These are phyloP conservation scores for Sambucus nigra DNA, from an alignment of 129 eudicot genomes.

Conservation along the genomic window DNA sequence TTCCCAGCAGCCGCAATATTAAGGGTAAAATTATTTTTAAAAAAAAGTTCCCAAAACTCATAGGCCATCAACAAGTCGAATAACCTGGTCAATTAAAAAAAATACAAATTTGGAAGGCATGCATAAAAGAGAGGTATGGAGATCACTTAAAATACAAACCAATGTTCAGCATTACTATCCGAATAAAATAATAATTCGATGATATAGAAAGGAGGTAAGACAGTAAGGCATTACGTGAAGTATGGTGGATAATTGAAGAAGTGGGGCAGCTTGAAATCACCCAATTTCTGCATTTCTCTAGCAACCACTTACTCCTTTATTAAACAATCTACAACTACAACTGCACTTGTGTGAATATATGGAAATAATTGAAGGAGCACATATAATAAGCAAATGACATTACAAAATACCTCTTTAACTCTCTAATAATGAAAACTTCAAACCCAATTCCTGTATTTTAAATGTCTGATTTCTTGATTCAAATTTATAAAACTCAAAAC, in stretches of 20 bases:
- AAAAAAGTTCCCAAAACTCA: no score
- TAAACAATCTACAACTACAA: constrained; percentile 6
- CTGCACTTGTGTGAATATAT: neutral
- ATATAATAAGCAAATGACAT: neutral
- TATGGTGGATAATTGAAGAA: constrained; percentile 87
- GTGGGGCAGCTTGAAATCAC: constrained; percentile 79
- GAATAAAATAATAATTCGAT: neutral
- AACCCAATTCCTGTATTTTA: no score
- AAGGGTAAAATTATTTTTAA: no score
- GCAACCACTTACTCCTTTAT: constrained; percentile 4
- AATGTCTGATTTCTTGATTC: no score
- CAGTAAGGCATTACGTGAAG: constrained; percentile 62
- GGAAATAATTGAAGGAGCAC: neutral
- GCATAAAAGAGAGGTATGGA: neutral
- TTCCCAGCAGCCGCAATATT: no score
- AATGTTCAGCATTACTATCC: neutral
- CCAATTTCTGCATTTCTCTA: constrained; percentile 79
- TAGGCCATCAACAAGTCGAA: no score
- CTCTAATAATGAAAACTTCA: no score
- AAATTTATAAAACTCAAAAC: no score
- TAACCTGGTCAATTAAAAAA: no score
- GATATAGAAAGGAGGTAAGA: neutral
- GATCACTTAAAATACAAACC: neutral
- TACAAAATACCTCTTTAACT: no score
- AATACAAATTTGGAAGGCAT: no score